phyloP scores from a whole-genome alignment of 495 filamentous ascomycete genomes.

The Durotheca rogersii region DNA sequence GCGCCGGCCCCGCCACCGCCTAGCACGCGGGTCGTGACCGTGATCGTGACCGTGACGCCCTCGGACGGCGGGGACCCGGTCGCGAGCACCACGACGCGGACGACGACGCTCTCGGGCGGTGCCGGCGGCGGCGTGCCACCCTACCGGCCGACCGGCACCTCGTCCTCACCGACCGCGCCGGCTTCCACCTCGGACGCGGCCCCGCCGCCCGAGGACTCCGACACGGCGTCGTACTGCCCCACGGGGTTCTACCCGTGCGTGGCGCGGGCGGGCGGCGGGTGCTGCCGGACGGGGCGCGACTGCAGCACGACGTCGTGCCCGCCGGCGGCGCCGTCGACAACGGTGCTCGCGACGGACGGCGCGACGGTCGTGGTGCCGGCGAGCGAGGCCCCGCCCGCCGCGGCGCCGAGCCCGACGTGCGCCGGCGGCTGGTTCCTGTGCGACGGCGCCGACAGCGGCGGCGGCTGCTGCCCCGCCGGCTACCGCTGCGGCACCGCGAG shows the following conservation, averaged over 20 bases:
- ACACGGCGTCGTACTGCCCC: constrained; percentile 53
- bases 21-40: constrained; percentile 39
- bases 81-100: constrained; percentile 35
- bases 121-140: constrained; percentile 33
- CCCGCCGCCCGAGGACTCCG: no score
- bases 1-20: constrained; percentile 26
- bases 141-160: constrained; percentile 26
- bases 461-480: constrained; percentile 79
- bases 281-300: constrained; percentile 75
- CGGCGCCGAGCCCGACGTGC: constrained; percentile 51
- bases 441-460: constrained; percentile 46
- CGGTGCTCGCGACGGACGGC: constrained; percentile 62
- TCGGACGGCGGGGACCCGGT: constrained; percentile 23
- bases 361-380: constrained; percentile 68
- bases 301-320: constrained; percentile 64
- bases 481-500: constrained; percentile 69
- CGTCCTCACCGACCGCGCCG: constrained; percentile 24
- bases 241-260: constrained; percentile 59
- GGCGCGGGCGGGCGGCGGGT: constrained; percentile 53
- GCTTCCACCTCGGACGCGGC: constrained; percentile 33
- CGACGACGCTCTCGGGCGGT: constrained; percentile 19
- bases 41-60: constrained; percentile 39
- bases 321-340: constrained; percentile 54
- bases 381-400: constrained; percentile 40
- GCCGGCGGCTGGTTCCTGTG: constrained; percentile 79